These are phyloP conservation scores for Lipomyces kockii DNA, from an alignment of 805 yeast species.

Conservation along the genomic window DNA sequence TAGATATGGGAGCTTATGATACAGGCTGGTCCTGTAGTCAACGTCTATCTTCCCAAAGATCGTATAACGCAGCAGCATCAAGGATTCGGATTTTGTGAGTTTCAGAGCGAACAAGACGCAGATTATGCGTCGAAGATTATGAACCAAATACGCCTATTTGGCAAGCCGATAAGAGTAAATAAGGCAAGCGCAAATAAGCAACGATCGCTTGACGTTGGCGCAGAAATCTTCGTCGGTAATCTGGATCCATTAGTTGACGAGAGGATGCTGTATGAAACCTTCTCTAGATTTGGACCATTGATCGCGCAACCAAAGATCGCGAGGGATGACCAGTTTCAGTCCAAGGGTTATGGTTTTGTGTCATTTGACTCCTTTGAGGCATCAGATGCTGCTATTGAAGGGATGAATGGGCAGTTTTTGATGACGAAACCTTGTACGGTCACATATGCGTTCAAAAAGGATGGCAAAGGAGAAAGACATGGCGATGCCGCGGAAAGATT, in stretches of 20 bases:
- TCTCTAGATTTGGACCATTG: conserved; percentile 70
- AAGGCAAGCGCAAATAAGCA: conserved; percentile 50
- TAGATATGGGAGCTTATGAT: conserved; percentile 75
- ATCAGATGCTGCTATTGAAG: conserved; percentile 72
- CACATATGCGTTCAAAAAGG: conserved; percentile 73
- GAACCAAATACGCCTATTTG: conserved; percentile 64
- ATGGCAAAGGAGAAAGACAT: conserved; percentile 60
- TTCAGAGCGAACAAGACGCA: conserved; percentile 61
- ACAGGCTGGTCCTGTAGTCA: conserved; percentile 79
- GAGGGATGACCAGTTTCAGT: conserved; percentile 52
- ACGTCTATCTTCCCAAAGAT: conserved; percentile 79
- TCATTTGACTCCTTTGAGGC: conserved; percentile 65
- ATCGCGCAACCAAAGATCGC: conserved; percentile 56
- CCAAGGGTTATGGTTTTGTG: conserved; percentile 70
- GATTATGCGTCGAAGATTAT: conserved; percentile 68
- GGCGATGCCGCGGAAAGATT: conserved; percentile 81
- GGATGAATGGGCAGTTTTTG: conserved; percentile 69
- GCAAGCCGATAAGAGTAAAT: conserved; percentile 63
- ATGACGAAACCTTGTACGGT: conserved; percentile 67
- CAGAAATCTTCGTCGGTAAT: conserved; percentile 71
- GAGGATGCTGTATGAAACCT: conserved; percentile 58
- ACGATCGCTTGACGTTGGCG: conserved; percentile 55
- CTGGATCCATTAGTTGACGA: conserved; percentile 70
- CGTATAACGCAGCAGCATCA: conserved; percentile 70
- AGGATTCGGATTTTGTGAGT: conserved; percentile 89